Percentiles rank a stretch among this genome's conserved stretches.
phyloP scores from a whole-genome alignment of 75 land plant species.

The Sequoia sempervirens region DNA sequence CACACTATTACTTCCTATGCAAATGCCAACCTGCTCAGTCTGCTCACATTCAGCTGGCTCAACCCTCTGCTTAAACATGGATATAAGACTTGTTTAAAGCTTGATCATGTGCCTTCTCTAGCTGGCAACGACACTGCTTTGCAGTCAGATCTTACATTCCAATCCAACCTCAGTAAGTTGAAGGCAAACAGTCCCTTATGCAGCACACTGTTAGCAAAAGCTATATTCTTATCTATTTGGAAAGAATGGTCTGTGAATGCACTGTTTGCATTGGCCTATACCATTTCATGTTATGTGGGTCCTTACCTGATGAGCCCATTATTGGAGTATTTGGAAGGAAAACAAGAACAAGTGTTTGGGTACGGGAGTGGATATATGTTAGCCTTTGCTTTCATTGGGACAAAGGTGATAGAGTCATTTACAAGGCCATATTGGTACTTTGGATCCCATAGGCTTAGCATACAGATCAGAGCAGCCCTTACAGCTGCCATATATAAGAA shows the following conservation, averaged over 20 bases:
- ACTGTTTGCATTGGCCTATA: slow-evolving; percentile 44
- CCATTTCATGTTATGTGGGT: slow-evolving; percentile 62
- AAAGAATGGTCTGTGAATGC: slow-evolving; percentile 39
- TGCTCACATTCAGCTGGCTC: slow-evolving; percentile 62
- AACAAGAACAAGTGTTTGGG: neutral
- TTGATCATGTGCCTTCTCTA: slow-evolving; percentile 53
- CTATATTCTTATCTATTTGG: slow-evolving; percentile 31
- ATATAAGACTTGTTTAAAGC: slow-evolving; percentile 35
- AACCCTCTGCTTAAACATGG: slow-evolving; percentile 58
- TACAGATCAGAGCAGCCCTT: slow-evolving; percentile 49
- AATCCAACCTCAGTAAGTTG: slow-evolving; percentile 28
- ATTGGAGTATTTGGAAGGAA: neutral
- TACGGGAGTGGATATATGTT: slow-evolving; percentile 23
- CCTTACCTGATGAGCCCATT: slow-evolving; percentile 47
- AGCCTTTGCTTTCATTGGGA: slow-evolving; percentile 33
- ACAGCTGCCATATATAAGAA: slow-evolving; percentile 66
- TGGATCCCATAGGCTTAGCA: slow-evolving; percentile 40
- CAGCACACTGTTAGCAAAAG: slow-evolving; percentile 27
- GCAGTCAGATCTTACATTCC: slow-evolving; percentile 21
- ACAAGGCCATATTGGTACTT: slow-evolving; percentile 72
- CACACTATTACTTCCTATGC: slow-evolving; percentile 15
- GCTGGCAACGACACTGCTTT: slow-evolving; percentile 55
- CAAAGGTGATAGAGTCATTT: slow-evolving; percentile 50
- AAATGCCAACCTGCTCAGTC: slow-evolving; percentile 45
- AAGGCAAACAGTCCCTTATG: slow-evolving; percentile 16